Evolutionary conservation across 2,329 filamentous ascomycete genomes (phyloP), one percentile per base, ranked within the genome.

Genomic region (Teratosphaeria epicoccoides): DNA sequence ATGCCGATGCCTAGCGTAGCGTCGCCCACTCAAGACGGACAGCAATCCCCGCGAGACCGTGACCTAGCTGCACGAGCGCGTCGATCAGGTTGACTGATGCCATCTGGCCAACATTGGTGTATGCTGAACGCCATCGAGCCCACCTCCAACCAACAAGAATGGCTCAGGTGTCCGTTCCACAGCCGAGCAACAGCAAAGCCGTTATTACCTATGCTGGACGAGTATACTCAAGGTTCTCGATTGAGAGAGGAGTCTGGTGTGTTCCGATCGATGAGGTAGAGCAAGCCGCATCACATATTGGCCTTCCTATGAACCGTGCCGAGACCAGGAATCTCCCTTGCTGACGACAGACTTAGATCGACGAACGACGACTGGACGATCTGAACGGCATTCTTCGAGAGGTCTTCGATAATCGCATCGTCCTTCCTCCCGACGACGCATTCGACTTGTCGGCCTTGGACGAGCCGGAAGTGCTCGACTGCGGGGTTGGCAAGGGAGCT

Each of bases 191-290:
- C 52, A 59, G 65, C 51, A 51, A 50, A 17, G 48, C 58, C 12
- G 49, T 55, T 11, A 9, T 40, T 17, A 24, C 46, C 9, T 59
- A 55, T 25, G 51, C 33, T n/a, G 57, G 57, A 4, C 53, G 64
- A 40, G 55, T 57, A n/a, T 67, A 60, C 48, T 51, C 57, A 26
- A 54, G 50, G 6, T 65, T 62, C 43, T 55, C 59, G 11, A 26
- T 65, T 28, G 50, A 62, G 29, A 50, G 64, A 24, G 51, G 56
- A 24, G 57, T 65, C 37, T 57, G 63, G 51, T 65, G 61, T 46
- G 57, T 66, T 3, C 66, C 66, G 6, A 57, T 68, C n/a, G 66
- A 68, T 45, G 62, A 66, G 53, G 65, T 66, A 54, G 6, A 40
- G n/a, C 33, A 50, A 28, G 20, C 17, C 37, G 12, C 37, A 22